Base-by-base conservation (phyloP, 2,329 filamentous ascomycete species). In the Epichloe glyceriae region DNA sequence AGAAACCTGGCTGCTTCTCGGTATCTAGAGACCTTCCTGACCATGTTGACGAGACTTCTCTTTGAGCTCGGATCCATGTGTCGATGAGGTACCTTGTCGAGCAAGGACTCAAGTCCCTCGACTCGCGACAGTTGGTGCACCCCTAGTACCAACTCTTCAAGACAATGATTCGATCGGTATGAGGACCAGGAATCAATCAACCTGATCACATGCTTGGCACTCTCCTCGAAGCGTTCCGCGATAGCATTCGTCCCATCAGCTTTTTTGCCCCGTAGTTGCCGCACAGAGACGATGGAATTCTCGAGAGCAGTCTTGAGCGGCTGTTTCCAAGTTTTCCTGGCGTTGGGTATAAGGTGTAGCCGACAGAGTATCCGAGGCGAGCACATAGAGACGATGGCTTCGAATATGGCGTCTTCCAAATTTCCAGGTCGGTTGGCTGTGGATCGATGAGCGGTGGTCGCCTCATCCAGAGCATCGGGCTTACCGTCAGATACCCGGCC, bases 21-120 rank as follows among this genome's bases (percentile, higher is more conserved):
- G 42, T 71, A 73, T 47, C 64, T 60, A 15, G 66, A 61, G 2
- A 72, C 60, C 51, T 70, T 70, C 1, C 17, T 46, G 1, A 72
- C 55, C 20, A 62, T 65, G 15, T 67, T 66, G 5, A 62, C 20
- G 0, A 68, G 50, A 42, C 57, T 62, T 10, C 20, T 20, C 42
- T 49, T 56, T 12, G 41, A 38, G 6, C 12, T 45, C 0, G 54
- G 50, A 7, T 48, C 35, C 53, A 65, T 59, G 7, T 45, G 30
- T 19, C 30, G 15, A 17, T 45, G 5, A 14, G 22, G 43, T 17
- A 45, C 22, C 7, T 12, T 20, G 6, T 26, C 26, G 6, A 53
- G 39, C 4, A 26, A 33, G 15, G 59, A 49, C 5, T 59, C 55
- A 39, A 67, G 61, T 8, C 53, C 49, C 30, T 50, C 52, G 0